These are phyloP conservation scores for Populus ilicifolia DNA, from an alignment of 345 rosid species.

Conservation along the genomic window DNA sequence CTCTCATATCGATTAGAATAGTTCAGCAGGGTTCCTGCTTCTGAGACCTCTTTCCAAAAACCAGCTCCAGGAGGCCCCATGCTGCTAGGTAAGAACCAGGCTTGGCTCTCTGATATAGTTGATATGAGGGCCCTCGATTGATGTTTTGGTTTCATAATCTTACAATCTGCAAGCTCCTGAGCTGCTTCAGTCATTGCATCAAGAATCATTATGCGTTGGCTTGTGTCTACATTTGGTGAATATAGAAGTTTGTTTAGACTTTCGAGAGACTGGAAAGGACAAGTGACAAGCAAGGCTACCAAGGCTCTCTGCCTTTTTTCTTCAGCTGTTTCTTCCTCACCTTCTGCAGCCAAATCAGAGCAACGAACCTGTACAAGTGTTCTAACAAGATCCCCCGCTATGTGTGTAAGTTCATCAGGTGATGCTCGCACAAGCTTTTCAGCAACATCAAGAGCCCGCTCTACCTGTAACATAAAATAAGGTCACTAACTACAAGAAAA, in stretches of 20 bases:
- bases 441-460: conserved; percentile 74
- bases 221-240: conserved; percentile 78
- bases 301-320: conserved; percentile 88
- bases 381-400: conserved; percentile 77
- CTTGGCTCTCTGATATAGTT: conserved; percentile 68
- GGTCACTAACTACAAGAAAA: background rate
- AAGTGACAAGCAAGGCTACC: conserved; percentile 66
- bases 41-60: conserved; percentile 71
- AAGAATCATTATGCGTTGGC: conserved; percentile 96
- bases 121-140: conserved; percentile 52
- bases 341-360: conserved; percentile 79
- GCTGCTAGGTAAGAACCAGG: conserved; percentile 88
- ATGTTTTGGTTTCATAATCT: conserved; percentile 49
- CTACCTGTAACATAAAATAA: conserved; percentile 50
- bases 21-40: conserved; percentile 54
- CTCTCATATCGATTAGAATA: conserved; percentile 85
- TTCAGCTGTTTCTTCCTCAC: conserved; percentile 95
- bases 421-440: conserved; percentile 94
- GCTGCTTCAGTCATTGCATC: conserved; percentile 95
- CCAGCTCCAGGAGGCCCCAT: conserved; percentile 60
- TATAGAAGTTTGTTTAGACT: conserved; percentile 57
- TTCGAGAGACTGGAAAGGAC: conserved; percentile 78
- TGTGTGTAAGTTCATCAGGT: conserved; percentile 77
- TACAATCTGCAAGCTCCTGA: conserved; percentile 75
- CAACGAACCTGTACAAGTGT: conserved; percentile 86